Conservation (phyloP, 1,284 basidiomycete species). For the Cutaneotrichosporon cutaneum region DNA sequence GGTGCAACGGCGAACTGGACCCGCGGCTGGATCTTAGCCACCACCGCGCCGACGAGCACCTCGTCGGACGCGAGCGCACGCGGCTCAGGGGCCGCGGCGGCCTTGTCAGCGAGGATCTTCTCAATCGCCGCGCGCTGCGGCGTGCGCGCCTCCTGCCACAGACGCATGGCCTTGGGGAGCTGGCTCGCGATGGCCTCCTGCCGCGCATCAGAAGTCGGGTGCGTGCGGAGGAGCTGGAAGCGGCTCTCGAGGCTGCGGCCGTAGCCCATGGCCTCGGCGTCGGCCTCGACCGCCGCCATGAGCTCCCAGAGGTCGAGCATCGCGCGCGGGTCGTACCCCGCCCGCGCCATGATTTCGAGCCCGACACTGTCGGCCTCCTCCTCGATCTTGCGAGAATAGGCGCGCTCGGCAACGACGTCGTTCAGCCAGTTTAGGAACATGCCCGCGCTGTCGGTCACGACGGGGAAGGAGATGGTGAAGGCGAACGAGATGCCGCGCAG, state of each 20-base stretch:
- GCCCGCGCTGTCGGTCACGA: conserved; percentile 56
- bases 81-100: neutral
- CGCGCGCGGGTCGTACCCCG: conserved; percentile 57
- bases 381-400: conserved; percentile 58
- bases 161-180: conserved; percentile 6
- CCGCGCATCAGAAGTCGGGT: conserved; percentile 55
- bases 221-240: conserved; percentile 55
- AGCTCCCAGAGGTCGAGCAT: conserved; percentile 57
- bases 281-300: conserved; percentile 55
- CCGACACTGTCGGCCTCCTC: conserved; percentile 58
- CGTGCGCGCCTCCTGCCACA: conserved; percentile 2
- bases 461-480: conserved; percentile 57
- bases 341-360: conserved; percentile 55
- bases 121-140: conserved; percentile 13
- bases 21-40: neutral
- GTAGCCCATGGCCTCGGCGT: conserved; percentile 45
- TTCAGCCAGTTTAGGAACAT: conserved; percentile 57
- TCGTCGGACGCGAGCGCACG: neutral
- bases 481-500: conserved; percentile 57
- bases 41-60: neutral
- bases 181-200: conserved; percentile 35
- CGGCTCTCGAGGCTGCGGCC: conserved; percentile 40
- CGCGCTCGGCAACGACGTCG: conserved; percentile 55
- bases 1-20: neutral
- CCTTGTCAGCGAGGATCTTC: conserved; percentile 3